Evolutionary conservation across 345 rosid genomes (phyloP).

Genomic region (Dovyalis caffra): DNA sequence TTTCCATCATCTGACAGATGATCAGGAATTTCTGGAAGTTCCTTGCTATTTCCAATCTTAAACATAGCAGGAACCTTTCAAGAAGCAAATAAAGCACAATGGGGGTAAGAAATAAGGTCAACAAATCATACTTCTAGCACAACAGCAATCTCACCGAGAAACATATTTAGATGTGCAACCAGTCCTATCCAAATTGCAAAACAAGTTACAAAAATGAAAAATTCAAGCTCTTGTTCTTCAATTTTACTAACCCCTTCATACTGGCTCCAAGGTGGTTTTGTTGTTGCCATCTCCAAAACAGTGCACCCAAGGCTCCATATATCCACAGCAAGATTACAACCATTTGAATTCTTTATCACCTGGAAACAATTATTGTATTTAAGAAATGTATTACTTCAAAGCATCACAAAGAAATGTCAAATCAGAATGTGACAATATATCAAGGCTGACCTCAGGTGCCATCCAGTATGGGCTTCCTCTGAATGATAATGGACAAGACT

Average conservation of each 20-base stretch:
- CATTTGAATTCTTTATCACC: constrained; percentile 64
- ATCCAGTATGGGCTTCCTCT: constrained; percentile 88
- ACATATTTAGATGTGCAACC: neutral
- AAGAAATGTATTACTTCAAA: neutral
- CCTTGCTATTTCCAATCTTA: constrained; percentile 76
- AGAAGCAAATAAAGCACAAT: constrained; percentile 8
- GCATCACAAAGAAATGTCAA: neutral
- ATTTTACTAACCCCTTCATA: constrained; percentile 65
- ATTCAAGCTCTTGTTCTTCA: neutral
- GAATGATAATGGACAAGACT: constrained; percentile 71
- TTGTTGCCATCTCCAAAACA: constrained; percentile 81
- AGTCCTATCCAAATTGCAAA: neutral
- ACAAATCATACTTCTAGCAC: neutral
- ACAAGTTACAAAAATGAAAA: neutral
- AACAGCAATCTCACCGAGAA: neutral
- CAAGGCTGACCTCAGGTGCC: constrained; percentile 69
- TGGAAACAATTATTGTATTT: constrained; percentile 20
- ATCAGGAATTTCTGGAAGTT: constrained; percentile 74
- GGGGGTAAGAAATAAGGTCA: neutral
- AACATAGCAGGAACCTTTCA: constrained; percentile 55
- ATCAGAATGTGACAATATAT: neutral
- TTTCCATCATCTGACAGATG: constrained; percentile 62
- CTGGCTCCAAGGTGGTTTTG: constrained; percentile 86
- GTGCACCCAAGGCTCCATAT: constrained; percentile 91
- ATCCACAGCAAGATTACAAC: constrained; percentile 76